These are phyloP conservation scores for Umbellularia californica DNA, from an alignment of 164 flowering plant species.

Conservation along the genomic window DNA sequence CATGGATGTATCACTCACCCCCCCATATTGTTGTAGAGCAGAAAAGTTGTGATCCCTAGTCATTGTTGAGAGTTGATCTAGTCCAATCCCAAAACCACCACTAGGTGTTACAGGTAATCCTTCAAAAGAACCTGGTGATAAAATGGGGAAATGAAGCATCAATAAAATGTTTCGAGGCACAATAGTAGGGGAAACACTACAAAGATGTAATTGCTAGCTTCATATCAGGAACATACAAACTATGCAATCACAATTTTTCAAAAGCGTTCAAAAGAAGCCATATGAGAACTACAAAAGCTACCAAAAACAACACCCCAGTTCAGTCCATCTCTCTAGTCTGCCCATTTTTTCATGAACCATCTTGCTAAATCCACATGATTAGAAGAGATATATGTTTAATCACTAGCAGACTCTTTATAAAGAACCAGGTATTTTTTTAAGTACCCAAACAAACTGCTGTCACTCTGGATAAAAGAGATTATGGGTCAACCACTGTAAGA, in stretches of 20 bases:
- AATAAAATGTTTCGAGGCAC: neutral
- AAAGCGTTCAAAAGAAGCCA: no score
- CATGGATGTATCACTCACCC: slow-evolving; percentile 42
- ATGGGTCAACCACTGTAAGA: no score
- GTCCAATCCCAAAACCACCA: slow-evolving; percentile 57
- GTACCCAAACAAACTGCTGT: no score
- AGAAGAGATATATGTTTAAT: no score
- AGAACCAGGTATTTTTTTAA: no score
- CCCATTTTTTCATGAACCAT: no score
- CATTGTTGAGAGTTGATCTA: slow-evolving; percentile 56
- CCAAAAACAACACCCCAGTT: no score
- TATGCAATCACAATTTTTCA: neutral
- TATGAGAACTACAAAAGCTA: no score
- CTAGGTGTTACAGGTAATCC: slow-evolving; percentile 4
- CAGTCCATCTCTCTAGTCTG: no score
- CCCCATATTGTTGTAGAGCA: slow-evolving; percentile 58
- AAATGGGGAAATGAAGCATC: neutral
- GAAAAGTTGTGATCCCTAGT: slow-evolving; percentile 59
- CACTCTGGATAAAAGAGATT: no score
- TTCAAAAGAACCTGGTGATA: slow-evolving; percentile 23
- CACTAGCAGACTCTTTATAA: no score
- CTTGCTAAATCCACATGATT: no score
- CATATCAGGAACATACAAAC: neutral
- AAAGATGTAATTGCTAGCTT: neutral
- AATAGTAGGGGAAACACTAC: neutral